Base-by-base conservation (phyloP, 2,329 filamentous ascomycete genomes). In the Chrysoporthe austroafricana region DNA sequence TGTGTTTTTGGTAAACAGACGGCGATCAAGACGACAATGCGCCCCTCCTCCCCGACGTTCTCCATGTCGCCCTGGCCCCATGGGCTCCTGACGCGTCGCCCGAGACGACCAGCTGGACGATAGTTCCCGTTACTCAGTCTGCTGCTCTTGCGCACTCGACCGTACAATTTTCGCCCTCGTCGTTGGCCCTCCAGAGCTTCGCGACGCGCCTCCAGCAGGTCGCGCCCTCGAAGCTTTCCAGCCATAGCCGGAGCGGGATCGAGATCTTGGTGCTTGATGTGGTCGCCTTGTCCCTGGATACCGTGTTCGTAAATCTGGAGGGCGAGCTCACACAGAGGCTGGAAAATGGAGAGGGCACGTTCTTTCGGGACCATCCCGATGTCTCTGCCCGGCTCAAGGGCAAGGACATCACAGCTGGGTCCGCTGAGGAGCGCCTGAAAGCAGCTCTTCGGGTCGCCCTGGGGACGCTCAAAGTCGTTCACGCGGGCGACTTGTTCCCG, bases 221-320 rank as follows among this genome's bases (percentile, higher is more conserved):
- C 39, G 89, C 93, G 34, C 91, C 92, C 14, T 92, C 91, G 66
- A 93, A 91, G 76, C 84, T 93, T 58, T 86, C 89, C 36, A 88
- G 88, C 71, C 88, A 91, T 73, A 88, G 90, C 72, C 90, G 93
- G 73, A 88, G 89, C 71, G 89, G 91, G 9, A 91, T 97, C 71
- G 94, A 97, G 78, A 91, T 98, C 70, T 84, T 93, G 67, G 86
- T 96, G 36, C 83, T 96, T 67, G 91, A 97, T 76, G 92, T 96
- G 8, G 85, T 90, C 9, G 92, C 95, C 1, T 79, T 98, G 36
- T 86, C 90, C 1, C 82, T 98, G 36, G 93, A 97, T 69, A 93
- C 92, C 0, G 86, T 98, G 18, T 97, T 93, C 76, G 92, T 98
- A 67, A 93, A 88, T 62, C 84, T 97, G 7, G 94, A 97, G 75